Evolutionary conservation across 1,139 yeast species (phyloP).

Genomic region (Pichia sp.): DNA sequence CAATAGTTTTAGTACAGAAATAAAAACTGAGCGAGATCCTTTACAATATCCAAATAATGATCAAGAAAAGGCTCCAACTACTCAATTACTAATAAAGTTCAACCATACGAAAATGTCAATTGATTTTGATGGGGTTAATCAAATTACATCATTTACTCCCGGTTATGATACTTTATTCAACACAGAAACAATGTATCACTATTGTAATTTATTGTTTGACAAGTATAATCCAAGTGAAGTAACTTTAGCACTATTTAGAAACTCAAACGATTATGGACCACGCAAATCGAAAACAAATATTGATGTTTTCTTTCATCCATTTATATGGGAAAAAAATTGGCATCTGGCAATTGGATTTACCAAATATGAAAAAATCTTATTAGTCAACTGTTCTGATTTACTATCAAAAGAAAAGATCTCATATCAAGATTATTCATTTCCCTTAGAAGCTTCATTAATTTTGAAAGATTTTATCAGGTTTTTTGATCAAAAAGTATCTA

Average conservation of each 20-base stretch:
- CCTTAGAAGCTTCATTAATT: constrained; percentile 18
- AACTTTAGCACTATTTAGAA: constrained; percentile 21
- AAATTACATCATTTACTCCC: not conserved
- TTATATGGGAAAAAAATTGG: constrained; percentile 27
- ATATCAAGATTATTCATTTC: constrained; percentile 13
- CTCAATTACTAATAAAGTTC: not conserved
- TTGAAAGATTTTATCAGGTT: constrained; percentile 22
- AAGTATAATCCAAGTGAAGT: constrained; percentile 12
- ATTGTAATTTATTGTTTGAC: constrained; percentile 24
- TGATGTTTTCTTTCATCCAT: constrained; percentile 27
- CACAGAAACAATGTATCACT: constrained; percentile 26
- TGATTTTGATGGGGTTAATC: not conserved
- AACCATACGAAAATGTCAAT: not conserved
- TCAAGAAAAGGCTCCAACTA: not conserved
- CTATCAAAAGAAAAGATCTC: not conserved
- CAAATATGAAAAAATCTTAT: constrained; percentile 20
- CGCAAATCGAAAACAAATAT: constrained; percentile 5
- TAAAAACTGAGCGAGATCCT: not conserved
- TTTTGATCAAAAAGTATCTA: constrained; percentile 23
- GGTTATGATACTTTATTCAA: constrained; percentile 4
- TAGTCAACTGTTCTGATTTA: constrained; percentile 25
- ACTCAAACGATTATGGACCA: constrained; percentile 24
- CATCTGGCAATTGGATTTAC: constrained; percentile 29
- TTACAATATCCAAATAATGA: not conserved
- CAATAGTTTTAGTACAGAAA: not conserved